Conservation (phyloP, 805 yeast species). For the Lachancea lanzarotensis region DNA sequence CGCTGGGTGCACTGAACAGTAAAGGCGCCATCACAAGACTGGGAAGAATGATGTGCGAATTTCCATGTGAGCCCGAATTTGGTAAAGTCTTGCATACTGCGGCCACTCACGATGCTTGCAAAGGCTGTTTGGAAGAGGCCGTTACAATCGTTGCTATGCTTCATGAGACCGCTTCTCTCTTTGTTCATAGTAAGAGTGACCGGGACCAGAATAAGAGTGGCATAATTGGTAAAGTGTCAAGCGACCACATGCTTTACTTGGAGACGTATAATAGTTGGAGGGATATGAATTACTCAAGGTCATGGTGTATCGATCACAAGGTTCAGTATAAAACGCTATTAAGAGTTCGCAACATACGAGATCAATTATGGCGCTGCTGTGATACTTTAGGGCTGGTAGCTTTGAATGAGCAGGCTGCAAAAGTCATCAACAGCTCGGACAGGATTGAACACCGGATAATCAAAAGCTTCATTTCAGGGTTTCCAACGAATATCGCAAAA, state of each 20-base stretch:
- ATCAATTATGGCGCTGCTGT: slow-evolving; percentile 61
- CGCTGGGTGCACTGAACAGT: slow-evolving; percentile 78
- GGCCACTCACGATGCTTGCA: slow-evolving; percentile 37
- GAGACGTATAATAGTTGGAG: slow-evolving; percentile 76
- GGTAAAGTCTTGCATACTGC: slow-evolving; percentile 69
- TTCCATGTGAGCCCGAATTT: slow-evolving; percentile 88
- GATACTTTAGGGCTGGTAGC: slow-evolving; percentile 28
- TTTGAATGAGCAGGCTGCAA: slow-evolving; percentile 12
- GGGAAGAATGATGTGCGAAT: slow-evolving; percentile 83
- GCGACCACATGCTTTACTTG: slow-evolving; percentile 76
- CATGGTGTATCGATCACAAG: slow-evolving; percentile 84
- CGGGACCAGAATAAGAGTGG: slow-evolving; percentile 33
- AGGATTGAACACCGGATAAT: slow-evolving; percentile 14
- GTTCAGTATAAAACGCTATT: slow-evolving; percentile 67
- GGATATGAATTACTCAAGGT: slow-evolving; percentile 54
- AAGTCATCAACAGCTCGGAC: neutral
- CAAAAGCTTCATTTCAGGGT: slow-evolving; percentile 29
- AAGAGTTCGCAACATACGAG: slow-evolving; percentile 62
- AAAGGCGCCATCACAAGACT: slow-evolving; percentile 68
- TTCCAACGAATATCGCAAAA: slow-evolving; percentile 29
- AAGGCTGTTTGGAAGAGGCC: slow-evolving; percentile 57
- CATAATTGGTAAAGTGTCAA: slow-evolving; percentile 43
- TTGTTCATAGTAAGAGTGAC: slow-evolving; percentile 28
- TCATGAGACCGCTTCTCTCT: slow-evolving; percentile 66
- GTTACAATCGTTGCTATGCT: slow-evolving; percentile 76